Conservation (phyloP, 805 yeast genomes). For the Ogataea henricii region DNA sequence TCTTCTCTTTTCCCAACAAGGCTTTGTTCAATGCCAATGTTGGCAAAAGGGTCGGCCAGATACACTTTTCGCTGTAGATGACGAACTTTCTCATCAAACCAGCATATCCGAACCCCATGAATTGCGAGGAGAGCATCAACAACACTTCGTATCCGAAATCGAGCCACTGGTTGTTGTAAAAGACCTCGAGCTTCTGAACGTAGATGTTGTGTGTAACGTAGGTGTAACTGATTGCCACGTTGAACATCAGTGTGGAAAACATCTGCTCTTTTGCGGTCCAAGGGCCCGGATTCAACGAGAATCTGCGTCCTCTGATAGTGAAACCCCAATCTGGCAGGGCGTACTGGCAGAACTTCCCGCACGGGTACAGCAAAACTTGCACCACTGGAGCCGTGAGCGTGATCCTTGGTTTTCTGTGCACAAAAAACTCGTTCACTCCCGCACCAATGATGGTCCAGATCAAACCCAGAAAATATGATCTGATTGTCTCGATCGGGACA, state of each 20-base stretch:
- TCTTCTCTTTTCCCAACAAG: conserved; percentile 48
- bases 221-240: conserved; percentile 36
- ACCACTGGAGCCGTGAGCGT: conserved; percentile 53
- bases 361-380: conserved; percentile 61
- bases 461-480: conserved; percentile 26
- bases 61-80: conserved; percentile 63
- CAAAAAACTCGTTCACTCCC: conserved; percentile 60
- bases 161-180: conserved; percentile 35
- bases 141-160: conserved; percentile 52
- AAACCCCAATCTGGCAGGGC: conserved; percentile 44
- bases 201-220: conserved; percentile 40
- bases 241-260: conserved; percentile 52
- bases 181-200: conserved; percentile 32
- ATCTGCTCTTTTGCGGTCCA: conserved; percentile 68
- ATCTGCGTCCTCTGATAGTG: conserved; percentile 39
- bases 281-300: conserved; percentile 59
- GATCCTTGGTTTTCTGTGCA: conserved; percentile 57
- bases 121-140: conserved; percentile 56
- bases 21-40: conserved; percentile 57
- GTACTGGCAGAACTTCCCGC: conserved; percentile 53
- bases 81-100: conserved; percentile 61
- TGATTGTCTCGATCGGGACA: conserved; percentile 47
- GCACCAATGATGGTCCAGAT: conserved; percentile 47
- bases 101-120: conserved; percentile 67
- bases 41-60: conserved; percentile 72